Base-by-base conservation (phyloP, 2,329 filamentous ascomycete species). In the Beauveria australis region DNA sequence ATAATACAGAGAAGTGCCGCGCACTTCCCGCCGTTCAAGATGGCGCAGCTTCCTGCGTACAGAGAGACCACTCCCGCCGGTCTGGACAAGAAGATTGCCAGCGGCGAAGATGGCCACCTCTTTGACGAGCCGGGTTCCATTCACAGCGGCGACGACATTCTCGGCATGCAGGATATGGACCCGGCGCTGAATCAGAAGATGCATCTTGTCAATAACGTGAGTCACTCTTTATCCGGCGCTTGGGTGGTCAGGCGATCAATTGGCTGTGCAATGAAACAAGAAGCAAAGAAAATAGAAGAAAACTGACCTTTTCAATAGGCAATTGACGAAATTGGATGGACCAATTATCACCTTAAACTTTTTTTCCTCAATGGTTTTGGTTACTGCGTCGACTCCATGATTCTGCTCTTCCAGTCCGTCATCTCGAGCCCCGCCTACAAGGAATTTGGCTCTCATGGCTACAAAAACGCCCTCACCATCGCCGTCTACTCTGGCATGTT, bases 121-220 rank as follows among this genome's bases (percentile, higher is more conserved):
- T 26, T 16, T n/a, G 48, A 48, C 26, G 60, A 62, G 8, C 6
- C 43, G 28, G 28, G 28, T 19, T 71, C 68, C 26, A 37, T 67
- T 33, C 61, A 52, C 30, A 63, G 66, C 22, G 70, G 66, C 51
- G 70, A 75, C 59, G 85, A 88, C 65, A 72, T 88, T 26, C 75
- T 88, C 16, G 77, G 75, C 5, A 72, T 78, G 59, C 81, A 87
- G 70, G 78, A 82, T 66, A 72, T 82, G 30, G 85, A 89, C 67
- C 82, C 83, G 5, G 84, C 81, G 1, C 73, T 89, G 49, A 82
- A 83, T 66, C 80, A 80, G 46, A 89, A 89, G 70, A 89, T 89
- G 84, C 80, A 85, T 65, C 75, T 89, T 30, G 80, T 89, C 62
- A 89, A 89, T 68, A 81, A 89, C 70, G 84, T 84, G 66, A 73